Base-by-base conservation (phyloP, 2,329 filamentous ascomycete genomes). In the Aureobasidium subglaciale region DNA sequence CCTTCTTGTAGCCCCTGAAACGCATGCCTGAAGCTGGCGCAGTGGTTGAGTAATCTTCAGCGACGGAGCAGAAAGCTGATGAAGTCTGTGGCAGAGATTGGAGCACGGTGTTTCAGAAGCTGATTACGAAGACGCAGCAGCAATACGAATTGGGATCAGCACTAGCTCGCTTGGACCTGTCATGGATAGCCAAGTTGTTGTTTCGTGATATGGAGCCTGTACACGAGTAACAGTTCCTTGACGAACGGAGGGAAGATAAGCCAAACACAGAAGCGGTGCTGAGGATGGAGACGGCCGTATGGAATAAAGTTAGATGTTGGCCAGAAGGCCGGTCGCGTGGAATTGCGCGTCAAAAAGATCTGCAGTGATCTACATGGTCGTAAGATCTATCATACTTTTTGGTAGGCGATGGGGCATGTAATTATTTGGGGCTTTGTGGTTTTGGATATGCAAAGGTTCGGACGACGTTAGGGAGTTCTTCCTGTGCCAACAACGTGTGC, bases 281-380 rank as follows among this genome's bases (percentile, higher is more conserved):
- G n/a, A n/a, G 25, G 8, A 45, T 35, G n/a, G 16, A 30, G 29
- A 32, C 43, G 43, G 43, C 43, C 29, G 29, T 48, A 34, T 9
- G 11, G 48, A 29, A 20, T n/a, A 40, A 52, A 38, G 34, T 30
- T 27, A 40, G 46, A 38, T 25, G 16, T 3, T n/a, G 48, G 48
- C 24, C 24, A 52, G 48, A 40, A 38, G 35, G 35, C 40, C 48
- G 35, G 48, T 52, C 48, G 48, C 48, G 48, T 52, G 48, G 34
- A 52, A 40, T 40, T 52, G 25, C 25, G 37, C 24, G 48, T 24
- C 29, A 52, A 52, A 34, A 49, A 38, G 48, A 52, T 52, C 45
- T 49, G 27, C 48, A 6, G 25, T 20, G 48, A 52, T 52, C 48
- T 34, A 22, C 48, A 22, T 40, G 32, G 35, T 29, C n/a, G 48